Conservation (phyloP, 2,329 filamentous ascomycete genomes). For the Dothideomycetes sp. region DNA sequence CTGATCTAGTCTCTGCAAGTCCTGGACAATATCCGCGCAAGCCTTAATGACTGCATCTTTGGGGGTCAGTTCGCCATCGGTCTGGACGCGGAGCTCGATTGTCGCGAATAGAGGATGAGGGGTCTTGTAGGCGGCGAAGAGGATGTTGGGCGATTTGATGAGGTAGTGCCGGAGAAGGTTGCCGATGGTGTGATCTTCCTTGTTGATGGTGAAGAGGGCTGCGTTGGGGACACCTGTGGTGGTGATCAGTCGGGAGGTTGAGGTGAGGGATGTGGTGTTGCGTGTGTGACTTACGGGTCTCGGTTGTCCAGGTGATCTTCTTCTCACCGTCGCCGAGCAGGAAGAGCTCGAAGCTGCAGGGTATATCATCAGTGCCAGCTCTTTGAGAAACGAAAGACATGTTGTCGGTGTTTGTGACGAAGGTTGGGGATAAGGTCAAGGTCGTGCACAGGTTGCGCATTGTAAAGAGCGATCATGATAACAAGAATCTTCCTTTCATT, state of each 20-base stretch:
- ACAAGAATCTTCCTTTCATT: too few relatives aligned
- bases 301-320: conserved; percentile 80
- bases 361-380: conserved; percentile 16
- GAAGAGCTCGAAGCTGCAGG: conserved; percentile 79
- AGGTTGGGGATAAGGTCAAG: conserved; percentile 4
- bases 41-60: conserved; percentile 75
- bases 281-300: conserved; percentile 59
- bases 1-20: conserved; percentile 67
- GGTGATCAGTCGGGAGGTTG: background rate
- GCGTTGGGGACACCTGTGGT: conserved; percentile 77
- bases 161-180: conserved; percentile 83
- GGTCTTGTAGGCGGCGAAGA: conserved; percentile 85
- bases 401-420: conserved; percentile 4
- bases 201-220: conserved; percentile 90
- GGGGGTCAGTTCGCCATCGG: conserved; percentile 78
- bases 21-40: conserved; percentile 71
- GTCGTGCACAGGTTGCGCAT: background rate
- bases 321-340: conserved; percentile 79
- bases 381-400: conserved; percentile 2
- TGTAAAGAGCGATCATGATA: background rate
- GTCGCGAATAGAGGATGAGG: conserved; percentile 30
- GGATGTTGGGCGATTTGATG: conserved; percentile 70
- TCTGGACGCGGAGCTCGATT: conserved; percentile 75
- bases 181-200: conserved; percentile 92
- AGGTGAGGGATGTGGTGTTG: background rate